These are phyloP conservation scores for Karstenula rhodostoma DNA, from an alignment of 2,329 filamentous ascomycete genomes.

Conservation along the genomic window DNA sequence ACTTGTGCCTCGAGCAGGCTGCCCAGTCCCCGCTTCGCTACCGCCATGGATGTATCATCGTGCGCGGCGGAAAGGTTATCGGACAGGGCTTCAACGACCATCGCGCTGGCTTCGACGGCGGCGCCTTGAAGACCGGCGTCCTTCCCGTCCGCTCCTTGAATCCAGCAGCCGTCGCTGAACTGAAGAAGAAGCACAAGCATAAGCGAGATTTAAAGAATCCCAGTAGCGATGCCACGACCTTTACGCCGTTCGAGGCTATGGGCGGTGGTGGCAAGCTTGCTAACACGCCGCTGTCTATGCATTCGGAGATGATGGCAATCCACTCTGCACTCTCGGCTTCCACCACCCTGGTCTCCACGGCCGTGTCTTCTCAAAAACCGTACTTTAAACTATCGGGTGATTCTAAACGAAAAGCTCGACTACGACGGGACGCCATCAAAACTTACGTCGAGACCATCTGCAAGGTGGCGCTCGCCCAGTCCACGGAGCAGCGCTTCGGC, in stretches of 20 bases:
- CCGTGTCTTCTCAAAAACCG: slow-evolving; percentile 59
- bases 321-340: slow-evolving; percentile 58
- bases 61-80: slow-evolving; percentile 63
- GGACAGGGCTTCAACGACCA: slow-evolving; percentile 62
- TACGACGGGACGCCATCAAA: slow-evolving; percentile 53
- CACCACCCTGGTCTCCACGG: slow-evolving; percentile 53
- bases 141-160: slow-evolving; percentile 41
- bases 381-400: slow-evolving; percentile 58
- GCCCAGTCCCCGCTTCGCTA: slow-evolving; percentile 59
- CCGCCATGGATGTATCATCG: slow-evolving; percentile 60
- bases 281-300: slow-evolving; percentile 60
- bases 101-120: slow-evolving; percentile 59
- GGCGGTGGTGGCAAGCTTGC: slow-evolving; percentile 49
- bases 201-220: slow-evolving; percentile 20
- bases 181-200: slow-evolving; percentile 41
- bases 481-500: slow-evolving; percentile 43
- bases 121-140: slow-evolving; percentile 58
- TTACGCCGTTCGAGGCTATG: slow-evolving; percentile 51
- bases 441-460: slow-evolving; percentile 57
- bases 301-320: slow-evolving; percentile 66
- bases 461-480: slow-evolving; percentile 41
- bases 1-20: slow-evolving; percentile 62
- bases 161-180: slow-evolving; percentile 48
- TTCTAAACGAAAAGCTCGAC: slow-evolving; percentile 58
- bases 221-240: slow-evolving; percentile 32